Base-by-base conservation (phyloP, 805 yeast species). In the Monosporozyma aquatica region DNA sequence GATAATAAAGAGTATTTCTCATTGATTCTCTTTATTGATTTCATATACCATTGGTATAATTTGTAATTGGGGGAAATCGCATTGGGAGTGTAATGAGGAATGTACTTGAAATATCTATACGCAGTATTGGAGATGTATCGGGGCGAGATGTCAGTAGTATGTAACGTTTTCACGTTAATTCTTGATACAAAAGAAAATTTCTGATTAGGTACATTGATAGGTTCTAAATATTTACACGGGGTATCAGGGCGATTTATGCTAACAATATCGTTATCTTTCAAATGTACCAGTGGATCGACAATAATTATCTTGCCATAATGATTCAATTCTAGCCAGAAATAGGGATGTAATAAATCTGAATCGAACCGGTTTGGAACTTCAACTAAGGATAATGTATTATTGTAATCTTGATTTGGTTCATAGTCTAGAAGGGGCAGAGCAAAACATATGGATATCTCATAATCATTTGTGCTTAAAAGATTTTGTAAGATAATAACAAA, bases 261-360 rank as follows among this genome's bases (percentile, higher is more conserved):
- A 3, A 54, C 47, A 13, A 56, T 50, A 9, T 45, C 44, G 2
- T 37, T 28, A 15, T 51, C 47, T 5, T 50, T 39, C 5, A 50
- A 13, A 28, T 50, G 48, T 6, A 53, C 55, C 3, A 54, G 35
- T 5, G 61, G 61, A 42, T 56, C 61, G 18, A 56, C 47, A 3
- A 53, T 46, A 34, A 47, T 53, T 3, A 51, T 11, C 13, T 46
- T 40, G 22, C 36, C 26, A 8, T 37, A 32, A 20, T 44, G 21
- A 5, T 42, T 30, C 9, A 54, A 29, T 34, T 56, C 59, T 20
- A 56, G 44, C 61, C 61, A 56, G 39, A 55, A 54, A 45, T 46
- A 41, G 6, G 61, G 61, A n/a, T 46, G 41, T 8, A 55, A 36
- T 13, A 55, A 39, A 38, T 56, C 61, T 4, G 56, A 41, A 46